A percentile compares a stretch with the other conserved stretches of the same genome.
These are phyloP conservation scores for Lagenidium sp. DNA, from an alignment of 352 stramenopile species.

Conservation along the genomic window DNA sequence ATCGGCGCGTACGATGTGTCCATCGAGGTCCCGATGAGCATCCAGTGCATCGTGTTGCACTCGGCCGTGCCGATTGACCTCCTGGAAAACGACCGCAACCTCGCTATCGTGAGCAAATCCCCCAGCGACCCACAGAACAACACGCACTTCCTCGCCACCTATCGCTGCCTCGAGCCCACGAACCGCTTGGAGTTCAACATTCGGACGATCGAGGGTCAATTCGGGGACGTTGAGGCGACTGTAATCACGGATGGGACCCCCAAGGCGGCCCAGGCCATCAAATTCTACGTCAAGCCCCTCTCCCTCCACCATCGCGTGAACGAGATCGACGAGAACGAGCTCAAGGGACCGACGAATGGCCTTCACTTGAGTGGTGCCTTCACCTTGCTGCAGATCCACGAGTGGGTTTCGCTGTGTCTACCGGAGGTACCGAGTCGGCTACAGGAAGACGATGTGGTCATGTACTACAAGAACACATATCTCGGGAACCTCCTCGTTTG, in stretches of 20 bases:
- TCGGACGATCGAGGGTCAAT: slow-evolving; percentile 80
- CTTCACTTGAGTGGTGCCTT: slow-evolving; percentile 69
- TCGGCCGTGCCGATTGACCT: slow-evolving; percentile 68
- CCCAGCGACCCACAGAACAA: slow-evolving; percentile 32
- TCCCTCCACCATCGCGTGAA: slow-evolving; percentile 77
- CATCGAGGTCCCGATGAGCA: slow-evolving; percentile 71
- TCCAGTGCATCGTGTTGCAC: slow-evolving; percentile 69
- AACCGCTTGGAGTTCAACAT: slow-evolving; percentile 75
- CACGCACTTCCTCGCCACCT: slow-evolving; percentile 72
- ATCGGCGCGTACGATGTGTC: slow-evolving; percentile 70
- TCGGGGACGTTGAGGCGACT: slow-evolving; percentile 66
- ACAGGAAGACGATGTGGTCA: slow-evolving; percentile 54
- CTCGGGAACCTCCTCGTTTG: slow-evolving; percentile 65
- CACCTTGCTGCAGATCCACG: slow-evolving; percentile 79
- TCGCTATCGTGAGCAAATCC: slow-evolving; percentile 70
- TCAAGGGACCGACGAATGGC: slow-evolving; percentile 47
- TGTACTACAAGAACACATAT: slow-evolving; percentile 77
- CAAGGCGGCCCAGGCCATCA: slow-evolving; percentile 57
- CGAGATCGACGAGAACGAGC: slow-evolving; percentile 39
- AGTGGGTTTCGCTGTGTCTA: slow-evolving; percentile 76
- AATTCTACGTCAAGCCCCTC: slow-evolving; percentile 74
- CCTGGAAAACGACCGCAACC: slow-evolving; percentile 65
- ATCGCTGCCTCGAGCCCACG: slow-evolving; percentile 66
- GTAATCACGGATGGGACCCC: slow-evolving; percentile 56
- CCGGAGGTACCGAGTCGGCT: slow-evolving; percentile 64